Evolutionary conservation across 2,329 filamentous ascomycete genomes (phyloP), one percentile per base, ranked within the genome.

Genomic region (Furcasterigmium furcatum): DNA sequence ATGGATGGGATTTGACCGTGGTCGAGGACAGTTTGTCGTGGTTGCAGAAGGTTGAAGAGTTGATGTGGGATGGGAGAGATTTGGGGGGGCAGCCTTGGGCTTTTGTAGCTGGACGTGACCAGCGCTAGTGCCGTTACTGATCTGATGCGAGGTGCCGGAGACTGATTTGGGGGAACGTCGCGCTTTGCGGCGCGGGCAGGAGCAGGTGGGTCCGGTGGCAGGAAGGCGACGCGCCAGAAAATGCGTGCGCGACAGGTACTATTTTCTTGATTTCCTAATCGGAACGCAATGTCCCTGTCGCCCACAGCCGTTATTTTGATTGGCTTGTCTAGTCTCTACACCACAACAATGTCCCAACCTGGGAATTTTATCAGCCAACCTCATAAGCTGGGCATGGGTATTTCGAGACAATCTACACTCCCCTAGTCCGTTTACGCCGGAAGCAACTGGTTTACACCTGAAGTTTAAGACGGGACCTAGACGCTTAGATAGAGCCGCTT

Each of bases 91-190:
- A 64, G 62, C 62, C 59, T 62, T 69, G 71, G 68, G 67, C 67
- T 80, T 81, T 80, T 81, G 78, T 82, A 82, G 73, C 71, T 78
- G 73, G 68, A 73, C 71, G 75, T 72, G 73, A 66, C 65, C 56
- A 64, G 63, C 64, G 62, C 63, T 66, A 68, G 67, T 66, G 66
- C 64, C 59, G 65, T 74, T 80, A 78, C 79, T 82, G 79, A 82
- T 82, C 79, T 55, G 46, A 47, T 47, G 47, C 48, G 41, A 43
- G 7, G 41, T 32, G 40, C 21, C 30, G 16, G 39, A 52, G 57
- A 55, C 58, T 62, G 59, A 61, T 59, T 56, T 59, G 49, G 54
- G 52, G 45, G 47, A 20, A 25, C n/a, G 34, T 18, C 34, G 34
- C 34, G 38, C 27, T 29, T 46, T 22, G 30, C 29, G 36, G 41